Evolutionary conservation across 2,329 filamentous ascomycete genomes (phyloP), one percentile per base, ranked within the genome.

Genomic region (Hyphodiscus sp.): DNA sequence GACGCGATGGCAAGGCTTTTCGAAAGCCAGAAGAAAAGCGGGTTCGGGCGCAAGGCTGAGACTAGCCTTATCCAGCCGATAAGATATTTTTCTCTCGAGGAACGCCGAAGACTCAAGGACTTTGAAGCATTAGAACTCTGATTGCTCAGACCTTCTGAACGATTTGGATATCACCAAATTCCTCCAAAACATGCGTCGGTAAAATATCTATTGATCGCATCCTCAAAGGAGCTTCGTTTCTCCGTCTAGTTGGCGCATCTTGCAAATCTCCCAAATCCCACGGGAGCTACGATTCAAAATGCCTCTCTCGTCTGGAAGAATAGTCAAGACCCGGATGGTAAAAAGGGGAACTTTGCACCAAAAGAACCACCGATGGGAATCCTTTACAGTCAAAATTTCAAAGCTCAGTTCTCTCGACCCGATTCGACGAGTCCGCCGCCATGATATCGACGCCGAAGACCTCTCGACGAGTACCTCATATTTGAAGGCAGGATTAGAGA

Each of bases 371-470:
- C 81, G 89, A 68, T 97, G 90, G 82, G 87, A 96, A 73, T 86
- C 89, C 58, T 97, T 97, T 73, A 89, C 86, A 55, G 82, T 86
- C 67, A 94, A 95, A 70, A 89, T 97, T 69, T 83, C 89, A 59
- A 94, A 91, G 70, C 81, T 97, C 67, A 94, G 89, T 72, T 83
- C 83, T 30, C 79, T 99, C 73, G 92, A 99, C 66, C 94, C 94
- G 45, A 81, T 99, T 62, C 90, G 94, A 71, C 86, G 86, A 73
- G 87, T 95, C 64, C 89, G 91, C 71, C 86, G 87, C 69, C 82
- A 95, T 74, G 85, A 88, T 65, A 83, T 94, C 73, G 87, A 91
- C 58, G 82, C 86, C 67, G 85, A 89, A 75, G 86, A 91, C 70
- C 77, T 86, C 65, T 82, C 85, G 56, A 78, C 85, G 20, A 82